A percentile compares a stretch with the other conserved stretches of the same genome.
Evolutionary conservation across 495 filamentous ascomycete species (phyloP).

Genomic region (Sordaria brevicollis): DNA sequence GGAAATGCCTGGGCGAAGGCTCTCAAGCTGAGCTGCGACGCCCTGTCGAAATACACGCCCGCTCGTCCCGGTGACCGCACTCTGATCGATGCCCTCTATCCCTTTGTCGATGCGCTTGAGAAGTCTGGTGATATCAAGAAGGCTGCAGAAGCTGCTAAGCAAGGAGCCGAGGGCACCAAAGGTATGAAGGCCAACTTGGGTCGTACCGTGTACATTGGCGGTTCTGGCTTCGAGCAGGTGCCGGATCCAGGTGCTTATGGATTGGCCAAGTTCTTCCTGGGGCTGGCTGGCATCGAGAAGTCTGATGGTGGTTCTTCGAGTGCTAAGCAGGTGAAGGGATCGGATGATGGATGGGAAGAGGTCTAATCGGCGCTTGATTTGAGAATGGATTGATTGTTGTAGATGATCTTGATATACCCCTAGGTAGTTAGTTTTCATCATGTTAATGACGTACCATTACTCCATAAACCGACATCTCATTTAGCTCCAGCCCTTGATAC

Average conservation of each 20-base stretch:
- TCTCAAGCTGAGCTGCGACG: slow-evolving; percentile 55
- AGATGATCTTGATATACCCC: not conserved
- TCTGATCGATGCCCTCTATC: slow-evolving; percentile 78
- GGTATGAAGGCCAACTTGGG: slow-evolving; percentile 86
- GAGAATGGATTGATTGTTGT: not conserved
- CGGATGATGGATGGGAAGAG: slow-evolving; percentile 15
- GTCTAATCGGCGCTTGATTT: slow-evolving; percentile 2
- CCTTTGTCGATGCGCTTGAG: slow-evolving; percentile 66
- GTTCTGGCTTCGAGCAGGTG: slow-evolving; percentile 67
- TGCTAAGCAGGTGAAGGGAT: slow-evolving; percentile 4
- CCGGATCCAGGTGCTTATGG: slow-evolving; percentile 91
- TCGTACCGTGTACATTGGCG: slow-evolving; percentile 83
- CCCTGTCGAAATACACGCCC: slow-evolving; percentile 76
- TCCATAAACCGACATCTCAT: no score
- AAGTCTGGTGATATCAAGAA: slow-evolving; percentile 51
- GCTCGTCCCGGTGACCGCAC: slow-evolving; percentile 84
- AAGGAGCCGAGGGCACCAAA: slow-evolving; percentile 74
- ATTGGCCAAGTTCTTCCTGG: slow-evolving; percentile 67
- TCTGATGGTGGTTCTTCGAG: slow-evolving; percentile 19
- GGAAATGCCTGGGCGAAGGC: slow-evolving; percentile 62
- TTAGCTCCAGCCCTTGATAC: not conserved
- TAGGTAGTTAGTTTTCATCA: not conserved
- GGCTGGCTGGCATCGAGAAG: slow-evolving; percentile 46
- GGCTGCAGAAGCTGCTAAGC: slow-evolving; percentile 64
- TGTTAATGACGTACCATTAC: not conserved